Percentiles rank a stretch among this genome's conserved stretches.
Conservation (phyloP, 768 basidiomycete genomes). For the Mycena albidolilacea region DNA sequence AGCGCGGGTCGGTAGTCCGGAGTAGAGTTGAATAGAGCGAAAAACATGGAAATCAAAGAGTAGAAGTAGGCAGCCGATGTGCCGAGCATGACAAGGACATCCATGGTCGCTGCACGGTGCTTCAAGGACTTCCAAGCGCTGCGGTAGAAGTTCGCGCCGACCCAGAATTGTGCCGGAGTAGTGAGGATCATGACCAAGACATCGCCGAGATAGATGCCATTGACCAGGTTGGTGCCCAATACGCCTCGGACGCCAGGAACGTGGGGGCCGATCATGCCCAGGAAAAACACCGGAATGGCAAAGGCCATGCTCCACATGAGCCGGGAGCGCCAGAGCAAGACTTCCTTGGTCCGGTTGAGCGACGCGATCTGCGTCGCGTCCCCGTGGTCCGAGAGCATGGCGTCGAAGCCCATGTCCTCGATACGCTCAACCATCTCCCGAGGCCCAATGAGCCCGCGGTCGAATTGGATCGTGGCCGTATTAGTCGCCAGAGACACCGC, state of each 20-base stretch:
- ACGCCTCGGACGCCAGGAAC: slow-evolving; percentile 73
- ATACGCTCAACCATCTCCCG: slow-evolving; percentile 92
- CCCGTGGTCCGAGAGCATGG: slow-evolving; percentile 84
- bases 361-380: slow-evolving; percentile 90
- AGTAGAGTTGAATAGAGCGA: slow-evolving; percentile 74
- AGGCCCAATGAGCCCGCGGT: slow-evolving; percentile 78
- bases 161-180: slow-evolving; percentile 94
- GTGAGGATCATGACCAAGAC: slow-evolving; percentile 82
- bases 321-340: slow-evolving; percentile 88
- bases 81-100: slow-evolving; percentile 95
- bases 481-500: slow-evolving; percentile 84
- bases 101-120: slow-evolving; percentile 96
- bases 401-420: slow-evolving; percentile 92
- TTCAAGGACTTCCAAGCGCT: slow-evolving; percentile 93
- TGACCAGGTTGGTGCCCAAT: slow-evolving; percentile 65
- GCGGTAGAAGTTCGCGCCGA: slow-evolving; percentile 89
- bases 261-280: slow-evolving; percentile 87
- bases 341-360: slow-evolving; percentile 90
- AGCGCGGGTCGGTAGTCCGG: slow-evolving; percentile 84
- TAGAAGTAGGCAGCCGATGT: slow-evolving; percentile 96
- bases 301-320: slow-evolving; percentile 83
- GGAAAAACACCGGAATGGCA: slow-evolving; percentile 94
- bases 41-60: slow-evolving; percentile 80
- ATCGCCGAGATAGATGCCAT: slow-evolving; percentile 87
- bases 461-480: slow-evolving; percentile 82